Base-by-base conservation (phyloP, 805 yeast species). In the Sungouiella thailandica region DNA sequence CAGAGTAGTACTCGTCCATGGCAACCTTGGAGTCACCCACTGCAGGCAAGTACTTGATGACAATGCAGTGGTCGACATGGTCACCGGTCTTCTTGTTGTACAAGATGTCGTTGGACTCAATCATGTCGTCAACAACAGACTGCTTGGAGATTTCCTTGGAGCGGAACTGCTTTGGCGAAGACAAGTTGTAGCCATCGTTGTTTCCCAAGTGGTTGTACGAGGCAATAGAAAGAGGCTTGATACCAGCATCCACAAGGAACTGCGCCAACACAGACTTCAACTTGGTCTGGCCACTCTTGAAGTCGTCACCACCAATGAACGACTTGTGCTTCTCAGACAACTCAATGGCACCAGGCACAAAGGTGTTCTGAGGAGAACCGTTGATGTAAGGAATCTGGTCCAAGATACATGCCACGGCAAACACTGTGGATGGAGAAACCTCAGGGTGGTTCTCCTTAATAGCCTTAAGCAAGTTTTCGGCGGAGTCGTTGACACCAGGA, bases 21-120 rank as follows among this genome's bases (percentile, higher is more conserved):
- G 97, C 97, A 44, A 89, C 96, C 70, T 89, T 89, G 45, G 93
- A 80, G 63, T 89, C 97, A 24, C 95, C 96, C 31, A 89, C 97
- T 7, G 97, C 96, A 36, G 85, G 83, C 57, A 90, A 67, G 62
- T 89, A 88, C 68, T 89, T 89, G 70, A 89, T 89, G 41, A 89
- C 97, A 59, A 89, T 89, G 65, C 95, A 83, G 62, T 89, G 97
- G 55, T 89, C 97, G 42, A 90, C 83, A 42, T 72, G 74, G 43
- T 77, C 72, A 31, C 96, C 95, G 28, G 68, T 55, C 62, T 84
- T 78, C 31, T 84, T 80, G 55, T 86, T 84, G 74, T 88, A 89
- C 45, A 89, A 67, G 49, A 89, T 78, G 46, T 78, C 73, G 63
- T 89, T 89, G 36, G 94, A 82, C 41, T 81, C 93, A 58, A 89